phyloP scores from a whole-genome alignment of 352 stramenopile species.

The Phytophthora fragariae region DNA sequence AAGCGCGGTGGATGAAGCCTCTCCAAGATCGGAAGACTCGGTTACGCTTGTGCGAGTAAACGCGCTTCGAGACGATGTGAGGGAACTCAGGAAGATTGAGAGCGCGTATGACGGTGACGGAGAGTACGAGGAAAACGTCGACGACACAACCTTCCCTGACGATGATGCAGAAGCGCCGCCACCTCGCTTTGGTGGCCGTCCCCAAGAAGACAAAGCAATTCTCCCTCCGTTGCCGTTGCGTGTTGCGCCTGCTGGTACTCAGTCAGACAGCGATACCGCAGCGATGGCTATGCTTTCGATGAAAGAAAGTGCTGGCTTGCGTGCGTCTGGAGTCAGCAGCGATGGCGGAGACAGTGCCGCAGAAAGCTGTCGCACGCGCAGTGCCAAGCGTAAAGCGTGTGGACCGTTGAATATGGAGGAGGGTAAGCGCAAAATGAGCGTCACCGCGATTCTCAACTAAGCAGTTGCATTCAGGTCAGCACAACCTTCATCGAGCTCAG shows the following conservation, averaged over 20 bases:
- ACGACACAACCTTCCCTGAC: slow-evolving; percentile 54
- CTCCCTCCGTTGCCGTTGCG: slow-evolving; percentile 31
- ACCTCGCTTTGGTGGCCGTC: slow-evolving; percentile 32
- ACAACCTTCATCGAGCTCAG: slow-evolving; percentile 6
- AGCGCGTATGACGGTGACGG: slow-evolving; percentile 73
- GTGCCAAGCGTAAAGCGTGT: slow-evolving; percentile 75
- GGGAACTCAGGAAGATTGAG: slow-evolving; percentile 75
- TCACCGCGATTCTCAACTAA: slow-evolving; percentile 90
- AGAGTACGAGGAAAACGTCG: slow-evolving; percentile 67
- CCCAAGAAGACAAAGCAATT: slow-evolving; percentile 36
- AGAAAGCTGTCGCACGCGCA: slow-evolving; percentile 39
- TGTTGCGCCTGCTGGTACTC: slow-evolving; percentile 38
- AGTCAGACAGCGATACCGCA: slow-evolving; percentile 82
- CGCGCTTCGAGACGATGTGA: slow-evolving; percentile 75
- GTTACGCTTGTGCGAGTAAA: slow-evolving; percentile 82
- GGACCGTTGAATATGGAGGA: slow-evolving; percentile 61
- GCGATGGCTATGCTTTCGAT: slow-evolving; percentile 84
- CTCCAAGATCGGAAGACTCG: slow-evolving; percentile 55
- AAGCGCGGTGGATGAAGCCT: slow-evolving; percentile 40
- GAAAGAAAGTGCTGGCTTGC: slow-evolving; percentile 58
- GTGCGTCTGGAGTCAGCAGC: slow-evolving; percentile 48
- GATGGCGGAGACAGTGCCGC: slow-evolving; percentile 46
- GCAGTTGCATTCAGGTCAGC: slow-evolving; percentile 4
- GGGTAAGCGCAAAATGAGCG: slow-evolving; percentile 90
- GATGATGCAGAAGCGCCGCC: slow-evolving; percentile 40